Evolutionary conservation across 2,329 filamentous ascomycete genomes (phyloP), one percentile per base, ranked within the genome.

Genomic region (Sordariomycetes sp.): DNA sequence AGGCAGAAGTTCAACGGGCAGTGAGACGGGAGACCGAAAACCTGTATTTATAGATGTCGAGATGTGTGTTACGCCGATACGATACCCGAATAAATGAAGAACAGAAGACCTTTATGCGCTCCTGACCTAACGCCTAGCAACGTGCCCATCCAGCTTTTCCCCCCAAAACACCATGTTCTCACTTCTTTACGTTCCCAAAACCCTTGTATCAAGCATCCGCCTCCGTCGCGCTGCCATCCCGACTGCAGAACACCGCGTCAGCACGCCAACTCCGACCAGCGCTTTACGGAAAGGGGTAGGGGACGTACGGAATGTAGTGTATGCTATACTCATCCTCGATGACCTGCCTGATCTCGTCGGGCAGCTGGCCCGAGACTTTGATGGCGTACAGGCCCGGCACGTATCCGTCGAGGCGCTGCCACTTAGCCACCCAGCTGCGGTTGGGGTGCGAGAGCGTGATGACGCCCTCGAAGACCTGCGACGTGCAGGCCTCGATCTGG

Each of bases 381-480:
- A 91, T 89, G 20, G 94, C 94, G 74, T 99, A 99, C 59, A 95
- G 86, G 58, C 94, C 94, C 18, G 85, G 82, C 57, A 94, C 87
- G 71, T 96, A 97, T 58, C 83, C 84, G 70, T 97, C 90, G 60
- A 99, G 75, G 10, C 94, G 83, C 78, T 97, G 91, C 88, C 92
- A 97, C 69, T 90, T 89, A n/a, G 93, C 92, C 54, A 97, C 90
- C 94, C 94, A 99, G 67, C 89, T 95, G 64, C 79, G 82, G 51
- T 76, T 75, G n/a, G 92, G 92, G 69, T 97, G 87, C 54, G 87
- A 84, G 43, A 97, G 80, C 48, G 89, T 85, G 70, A 97, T 90
- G 63, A 97, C 75, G 54, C 94, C 94, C 72, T 99, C 94, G 70
- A 94, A 99, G 63, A 97, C 92, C 68, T 93, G 89, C 16, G 90